Evolutionary conservation across 2,329 filamentous ascomycete genomes (phyloP).

Genomic region (Neofusicoccum umdonicola): DNA sequence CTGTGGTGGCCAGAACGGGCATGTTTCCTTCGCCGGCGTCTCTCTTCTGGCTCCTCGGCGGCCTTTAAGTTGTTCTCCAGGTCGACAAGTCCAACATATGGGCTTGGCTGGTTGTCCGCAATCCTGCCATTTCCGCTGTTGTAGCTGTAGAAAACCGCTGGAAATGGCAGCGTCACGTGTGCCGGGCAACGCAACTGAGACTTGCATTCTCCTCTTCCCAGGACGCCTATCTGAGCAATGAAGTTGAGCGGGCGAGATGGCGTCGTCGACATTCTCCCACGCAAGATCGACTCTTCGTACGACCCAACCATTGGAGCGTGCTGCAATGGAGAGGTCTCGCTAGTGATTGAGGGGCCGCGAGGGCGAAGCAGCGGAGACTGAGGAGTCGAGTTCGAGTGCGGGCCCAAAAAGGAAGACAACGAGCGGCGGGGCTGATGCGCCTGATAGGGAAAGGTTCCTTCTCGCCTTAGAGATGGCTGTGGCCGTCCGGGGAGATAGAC

Average conservation of each 20-base stretch:
- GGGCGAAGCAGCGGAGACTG: conserved; percentile 51
- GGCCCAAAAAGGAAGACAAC: conserved; percentile 57
- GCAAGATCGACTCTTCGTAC: conserved; percentile 93
- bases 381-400: conserved; percentile 39
- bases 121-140: conserved; percentile 66
- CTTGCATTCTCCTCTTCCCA: conserved; percentile 87
- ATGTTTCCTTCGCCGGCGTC: conserved; percentile 41
- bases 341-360: conserved; percentile 65
- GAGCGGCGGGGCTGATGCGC: conserved; percentile 77
- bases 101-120: conserved; percentile 82
- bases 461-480: conserved; percentile 53
- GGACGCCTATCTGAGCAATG: conserved; percentile 88
- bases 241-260: conserved; percentile 92
- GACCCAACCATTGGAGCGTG: conserved; percentile 96
- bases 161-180: conserved; percentile 87
- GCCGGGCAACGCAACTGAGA: conserved; percentile 78
- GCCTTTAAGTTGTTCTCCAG: conserved; percentile 74
- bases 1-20: conserved; percentile 26
- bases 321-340: conserved; percentile 71
- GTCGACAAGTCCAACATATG: conserved; percentile 92
- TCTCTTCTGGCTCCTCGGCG: conserved; percentile 42
- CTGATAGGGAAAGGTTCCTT: conserved; percentile 65
- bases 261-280: conserved; percentile 93
- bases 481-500: conserved; percentile 2
- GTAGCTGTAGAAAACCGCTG: conserved; percentile 95